Base-by-base conservation (phyloP, 805 yeast species). In the Wilhelminamyces savonicus region DNA sequence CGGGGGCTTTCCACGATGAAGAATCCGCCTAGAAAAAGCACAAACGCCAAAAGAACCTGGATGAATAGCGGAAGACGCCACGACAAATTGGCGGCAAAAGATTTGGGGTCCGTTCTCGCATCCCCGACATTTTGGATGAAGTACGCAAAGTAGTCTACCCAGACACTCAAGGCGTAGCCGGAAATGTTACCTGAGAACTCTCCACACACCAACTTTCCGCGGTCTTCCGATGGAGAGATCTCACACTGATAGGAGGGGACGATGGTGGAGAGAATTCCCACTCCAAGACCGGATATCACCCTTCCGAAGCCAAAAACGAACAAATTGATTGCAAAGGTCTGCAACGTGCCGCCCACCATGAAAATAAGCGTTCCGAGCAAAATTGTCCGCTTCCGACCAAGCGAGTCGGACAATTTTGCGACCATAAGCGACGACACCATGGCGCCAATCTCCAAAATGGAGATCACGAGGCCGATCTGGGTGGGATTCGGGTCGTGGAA, bases 161-260 rank as follows among this genome's bases (percentile, higher is more conserved):
- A 86, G 15, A 86, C 90, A 28, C 92, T 79, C 13, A 80, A 61
- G 2, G 84, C 71, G 52, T 85, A 87, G 5, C 95, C 96, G 5
- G 78, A 49, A 24, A 86, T 77, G 56, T 85, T 86, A 8, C 94
- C 94, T 0, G 94, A 79, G 55, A 85, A 87, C 50, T 86, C 94
- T 21, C 85, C 81, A 50, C 94, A 83, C 3, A 90, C 94, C 31
- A 85, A 63, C 46, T 76, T 72, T 2, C 95, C 95, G 48, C 95
- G 69, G 42, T 82, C 83, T 47, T 83, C 83, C 15, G 87, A 81
- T 1, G 95, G 95, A 5, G 88, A 76, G 28, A 87, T 83, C 50
- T 86, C 96, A 28, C 88, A 77, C 52, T 85, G 95, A 55, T 84
- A 86, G 28, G 84, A 78, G 1, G 95, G 95, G 8, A 86, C 88